Conservation (phyloP, 306 rosid genomes). For the Fragaria vesca region DNA sequence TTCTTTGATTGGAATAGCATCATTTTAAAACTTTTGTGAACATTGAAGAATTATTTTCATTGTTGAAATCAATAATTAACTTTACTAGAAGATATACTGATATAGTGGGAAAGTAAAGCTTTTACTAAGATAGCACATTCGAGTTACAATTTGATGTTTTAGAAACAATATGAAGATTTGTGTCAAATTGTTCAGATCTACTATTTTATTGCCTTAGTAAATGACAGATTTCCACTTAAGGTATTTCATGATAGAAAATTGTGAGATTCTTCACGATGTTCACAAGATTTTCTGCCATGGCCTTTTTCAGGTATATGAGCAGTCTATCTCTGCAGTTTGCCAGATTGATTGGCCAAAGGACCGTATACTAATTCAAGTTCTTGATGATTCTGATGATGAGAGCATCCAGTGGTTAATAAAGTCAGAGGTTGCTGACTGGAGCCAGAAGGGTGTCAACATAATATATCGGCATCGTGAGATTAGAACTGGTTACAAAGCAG, state of each 20-base stretch:
- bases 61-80: not conserved
- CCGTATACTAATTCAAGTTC: constrained; percentile 81
- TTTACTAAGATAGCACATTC: not conserved
- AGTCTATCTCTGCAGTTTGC: constrained; percentile 90
- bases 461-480: constrained; percentile 75
- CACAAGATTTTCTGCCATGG: constrained; percentile 12
- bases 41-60: not conserved
- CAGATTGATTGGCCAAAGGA: constrained; percentile 93
- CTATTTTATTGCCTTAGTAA: not conserved
- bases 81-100: not conserved
- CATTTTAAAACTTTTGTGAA: not conserved
- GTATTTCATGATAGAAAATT: constrained; percentile 9
- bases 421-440: constrained; percentile 79
- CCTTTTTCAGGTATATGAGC: constrained; percentile 80
- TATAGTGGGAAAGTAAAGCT: not conserved
- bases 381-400: constrained; percentile 89
- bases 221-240: not conserved
- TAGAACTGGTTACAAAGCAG: constrained; percentile 96
- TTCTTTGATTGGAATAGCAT: not conserved
- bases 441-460: constrained; percentile 74
- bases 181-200: constrained; percentile 17
- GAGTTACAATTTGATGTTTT: not conserved
- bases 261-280: constrained; percentile 17
- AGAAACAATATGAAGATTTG: not conserved
- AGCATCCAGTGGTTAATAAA: constrained; percentile 75